Evolutionary conservation across 176 grass and related monocot genomes (phyloP).

Genomic region (Metroxylon sagu): DNA sequence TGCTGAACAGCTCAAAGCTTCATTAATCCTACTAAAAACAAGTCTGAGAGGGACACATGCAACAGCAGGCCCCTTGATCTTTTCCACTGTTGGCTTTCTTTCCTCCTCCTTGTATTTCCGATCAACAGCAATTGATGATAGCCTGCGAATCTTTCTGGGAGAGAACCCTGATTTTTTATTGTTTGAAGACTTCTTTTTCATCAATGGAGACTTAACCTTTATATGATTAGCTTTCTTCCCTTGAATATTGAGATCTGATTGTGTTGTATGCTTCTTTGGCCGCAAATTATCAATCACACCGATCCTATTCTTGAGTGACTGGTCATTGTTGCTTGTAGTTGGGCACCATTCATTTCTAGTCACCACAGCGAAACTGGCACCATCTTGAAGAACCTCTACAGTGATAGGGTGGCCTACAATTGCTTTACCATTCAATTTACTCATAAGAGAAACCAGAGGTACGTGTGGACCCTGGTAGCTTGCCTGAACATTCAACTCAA

Average conservation of each 20-base stretch:
- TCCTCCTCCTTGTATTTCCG: conserved; percentile 23
- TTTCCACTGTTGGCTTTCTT: conserved; percentile 49
- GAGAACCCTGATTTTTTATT: conserved; percentile 66
- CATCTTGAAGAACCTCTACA: conserved; percentile 59
- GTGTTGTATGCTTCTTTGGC: conserved; percentile 8
- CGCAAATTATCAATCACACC: conserved; percentile 17
- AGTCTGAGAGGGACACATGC: conserved; percentile 79
- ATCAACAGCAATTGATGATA: conserved; percentile 54
- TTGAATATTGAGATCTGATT: conserved; percentile 4
- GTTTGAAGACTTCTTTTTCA: conserved; percentile 21
- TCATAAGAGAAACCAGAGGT: conserved; percentile 89
- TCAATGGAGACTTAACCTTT: conserved; percentile 35
- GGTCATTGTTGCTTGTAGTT: conserved; percentile 35
- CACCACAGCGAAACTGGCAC: conserved; percentile 16
- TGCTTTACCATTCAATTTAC: conserved; percentile 75
- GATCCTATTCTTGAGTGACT: conserved; percentile 32
- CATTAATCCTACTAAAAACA: conserved; percentile 98
- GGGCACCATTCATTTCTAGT: conserved; percentile 25
- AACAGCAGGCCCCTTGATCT: conserved; percentile 44
- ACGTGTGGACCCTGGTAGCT: conserved; percentile 54
- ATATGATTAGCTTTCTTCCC: conserved; percentile 33
- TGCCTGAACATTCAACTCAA: conserved; percentile 70
- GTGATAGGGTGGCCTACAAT: conserved; percentile 70
- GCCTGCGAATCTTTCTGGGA: conserved; percentile 84
- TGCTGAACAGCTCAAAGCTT: conserved; percentile 59